Evolutionary conservation across 768 basidiomycete species (phyloP), one percentile per base, ranked within the genome.

Genomic region (Lactifluus rugatus): DNA sequence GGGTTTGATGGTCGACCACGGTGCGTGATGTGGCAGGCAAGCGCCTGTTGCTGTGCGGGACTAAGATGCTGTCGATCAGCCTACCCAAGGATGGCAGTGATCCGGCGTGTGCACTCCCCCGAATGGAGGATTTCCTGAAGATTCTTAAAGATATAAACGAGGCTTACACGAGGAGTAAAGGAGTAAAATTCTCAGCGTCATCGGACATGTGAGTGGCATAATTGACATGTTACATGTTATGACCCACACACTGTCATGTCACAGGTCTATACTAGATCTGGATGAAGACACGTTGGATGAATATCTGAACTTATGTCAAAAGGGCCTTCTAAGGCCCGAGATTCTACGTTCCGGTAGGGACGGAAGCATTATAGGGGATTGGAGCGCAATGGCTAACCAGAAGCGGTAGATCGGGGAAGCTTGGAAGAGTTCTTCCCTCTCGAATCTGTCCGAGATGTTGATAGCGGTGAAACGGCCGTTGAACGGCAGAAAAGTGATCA

Each of bases 1-100:
- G 93, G 92, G 0, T 67, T 93, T 28, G 91, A 93, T 67, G 89
- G 83, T 28, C 73, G 72, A 62, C 56, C 65, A 53, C 79, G 88
- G 87, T 83, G 67, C 55, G 41, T 52, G 44, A 23, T 2, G 39
- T 8, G 6, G 16, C 10, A 2, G 26, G 23, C 2, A 21, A 31
- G 52, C 28, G 19, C 34, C 32, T 11, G 25, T 17, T 28, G 44
- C 4, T 46, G 37, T 10, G 1, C 28, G 28, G 8, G 46, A 42
- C 52, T 26, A 6, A 52, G 47, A 58, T 62, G 85, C 80, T 68
- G 65, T 70, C 32, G 81, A 81, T 58, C 68, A 64, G 58, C 32
- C 48, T 48, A n/a, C 46, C 57, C 34, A 54, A 41, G 26, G 52
- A 52, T 56, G 26, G 48, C 2, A 10, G 5, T 26, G 62, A 62